Conservation (phyloP, 73 alveolate species). For the Urostyla sp. region DNA sequence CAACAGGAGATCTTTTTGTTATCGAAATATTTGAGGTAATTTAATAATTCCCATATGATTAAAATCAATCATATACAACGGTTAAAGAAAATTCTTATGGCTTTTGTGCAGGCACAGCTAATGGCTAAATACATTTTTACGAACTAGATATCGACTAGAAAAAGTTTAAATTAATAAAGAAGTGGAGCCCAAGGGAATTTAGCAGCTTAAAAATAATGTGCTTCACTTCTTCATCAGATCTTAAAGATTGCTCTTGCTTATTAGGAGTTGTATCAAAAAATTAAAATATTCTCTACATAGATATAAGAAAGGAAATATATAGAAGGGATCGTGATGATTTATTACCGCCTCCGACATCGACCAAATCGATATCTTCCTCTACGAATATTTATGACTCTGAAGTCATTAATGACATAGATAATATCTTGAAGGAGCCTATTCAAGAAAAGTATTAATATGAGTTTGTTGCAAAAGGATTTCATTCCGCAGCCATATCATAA, state of each 20-base stretch:
- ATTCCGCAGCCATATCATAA: conserved; percentile 89
- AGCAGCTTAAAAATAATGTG: conserved; percentile 24
- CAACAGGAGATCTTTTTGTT: conserved; percentile 32
- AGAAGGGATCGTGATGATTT: not conserved
- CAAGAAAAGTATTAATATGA: conserved; percentile 25
- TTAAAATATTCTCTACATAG: conserved; percentile 32
- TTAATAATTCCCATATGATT: conserved; percentile 18
- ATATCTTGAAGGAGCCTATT: not conserved
- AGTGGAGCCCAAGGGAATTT: conserved; percentile 28
- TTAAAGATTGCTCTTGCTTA: conserved; percentile 5
- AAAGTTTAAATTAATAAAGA: conserved; percentile 19
- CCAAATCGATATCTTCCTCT: not conserved
- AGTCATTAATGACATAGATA: not conserved
- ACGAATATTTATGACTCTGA: not conserved
- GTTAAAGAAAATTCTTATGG: not conserved
- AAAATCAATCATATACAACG: not conserved
- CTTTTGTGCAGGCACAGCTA: conserved; percentile 45
- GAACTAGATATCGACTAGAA: not conserved
- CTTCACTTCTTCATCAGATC: not conserved
- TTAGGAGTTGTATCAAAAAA: conserved; percentile 32
- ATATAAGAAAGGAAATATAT: not conserved
- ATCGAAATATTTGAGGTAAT: conserved; percentile 24
- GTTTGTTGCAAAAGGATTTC: conserved; percentile 82
- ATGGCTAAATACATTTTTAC: conserved; percentile 41
- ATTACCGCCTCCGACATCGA: not conserved